Conservation (phyloP, 2,329 filamentous ascomycete species). For the Epichloe brachyelytri region DNA sequence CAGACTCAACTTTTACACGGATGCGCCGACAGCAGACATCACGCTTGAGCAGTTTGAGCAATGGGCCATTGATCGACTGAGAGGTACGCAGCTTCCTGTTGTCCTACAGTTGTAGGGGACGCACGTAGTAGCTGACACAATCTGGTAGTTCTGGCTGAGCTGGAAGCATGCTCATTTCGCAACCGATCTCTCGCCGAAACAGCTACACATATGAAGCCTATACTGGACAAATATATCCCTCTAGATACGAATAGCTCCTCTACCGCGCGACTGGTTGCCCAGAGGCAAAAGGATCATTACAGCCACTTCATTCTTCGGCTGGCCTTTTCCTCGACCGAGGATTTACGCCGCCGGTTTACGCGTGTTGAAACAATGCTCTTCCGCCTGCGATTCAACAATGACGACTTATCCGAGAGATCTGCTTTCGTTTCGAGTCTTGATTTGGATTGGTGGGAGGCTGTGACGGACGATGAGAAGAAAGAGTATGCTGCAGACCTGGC, state of each 20-base stretch:
- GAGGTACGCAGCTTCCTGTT: conserved; percentile 38
- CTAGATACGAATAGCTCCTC: conserved; percentile 62
- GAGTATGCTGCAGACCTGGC: conserved; percentile 49
- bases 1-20: conserved; percentile 82
- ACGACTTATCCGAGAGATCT: conserved; percentile 58
- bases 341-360: conserved; percentile 73
- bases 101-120: too few species aligned
- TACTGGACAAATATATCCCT: conserved; percentile 78
- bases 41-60: conserved; percentile 96
- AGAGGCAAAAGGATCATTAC: conserved; percentile 93
- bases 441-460: conserved; percentile 82
- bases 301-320: conserved; percentile 93
- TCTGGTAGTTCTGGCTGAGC: conserved; percentile 61
- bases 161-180: conserved; percentile 91
- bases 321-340: conserved; percentile 84
- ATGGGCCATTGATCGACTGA: conserved; percentile 89
- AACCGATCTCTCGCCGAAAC: conserved; percentile 81
- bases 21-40: conserved; percentile 84
- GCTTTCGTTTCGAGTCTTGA: conserved; percentile 66
- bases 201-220: conserved; percentile 65
- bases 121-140: not conserved
- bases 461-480: conserved; percentile 65
- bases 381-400: conserved; percentile 64
- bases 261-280: conserved; percentile 44
- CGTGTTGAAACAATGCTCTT: conserved; percentile 86